Evolutionary conservation across 768 basidiomycete species (phyloP), one percentile per base, ranked within the genome.

Genomic region (Stropharia rugosoannulata): DNA sequence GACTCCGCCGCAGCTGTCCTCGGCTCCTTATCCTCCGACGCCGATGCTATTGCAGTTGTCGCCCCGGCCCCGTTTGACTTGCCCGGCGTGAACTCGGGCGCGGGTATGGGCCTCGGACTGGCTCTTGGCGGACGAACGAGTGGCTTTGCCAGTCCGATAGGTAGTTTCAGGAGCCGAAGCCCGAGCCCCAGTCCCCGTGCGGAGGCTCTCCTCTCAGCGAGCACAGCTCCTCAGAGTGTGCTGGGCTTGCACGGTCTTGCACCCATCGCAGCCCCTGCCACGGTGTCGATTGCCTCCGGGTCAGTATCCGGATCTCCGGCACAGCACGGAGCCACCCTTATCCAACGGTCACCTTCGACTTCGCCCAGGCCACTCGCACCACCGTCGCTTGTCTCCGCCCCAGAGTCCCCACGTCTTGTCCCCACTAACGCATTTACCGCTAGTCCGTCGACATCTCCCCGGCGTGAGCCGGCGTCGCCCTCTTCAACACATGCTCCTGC

Each of bases 1-100:
- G 91, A 93, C 62, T 85, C 83, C 55, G 93, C 93, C 2, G 90
- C 92, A 1, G 82, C 86, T 18, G 80, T 92, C 29, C 81, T 95
- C 37, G 68, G 84, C 4, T 72, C 56, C 7, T 48, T 62, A 27
- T 39, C 74, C 4, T 59, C 70, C 59, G 62, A 72, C 59, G 57
- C 74, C 66, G 52, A 74, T 37, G 79, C 81, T 60, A 77, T 90
- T n/a, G 71, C 85, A 0, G 83, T 89, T n/a, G 74, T 85, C 12
- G 77, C 86, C 0, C 86, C 86, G 3, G 76, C 51, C 4, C 51
- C 51, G 38, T 47, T 61, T 29, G 51, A 52, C 18, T 52, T 52
- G 27, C 32, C 39, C 32, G 41, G 41, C 45, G 7, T 22, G 3
- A 18, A 18, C 22, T 15, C 29, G 8, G 47, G 47, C 25, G 47